Conservation (phyloP, 2,329 filamentous ascomycete genomes). For the Dactylonectria macrodidyma region DNA sequence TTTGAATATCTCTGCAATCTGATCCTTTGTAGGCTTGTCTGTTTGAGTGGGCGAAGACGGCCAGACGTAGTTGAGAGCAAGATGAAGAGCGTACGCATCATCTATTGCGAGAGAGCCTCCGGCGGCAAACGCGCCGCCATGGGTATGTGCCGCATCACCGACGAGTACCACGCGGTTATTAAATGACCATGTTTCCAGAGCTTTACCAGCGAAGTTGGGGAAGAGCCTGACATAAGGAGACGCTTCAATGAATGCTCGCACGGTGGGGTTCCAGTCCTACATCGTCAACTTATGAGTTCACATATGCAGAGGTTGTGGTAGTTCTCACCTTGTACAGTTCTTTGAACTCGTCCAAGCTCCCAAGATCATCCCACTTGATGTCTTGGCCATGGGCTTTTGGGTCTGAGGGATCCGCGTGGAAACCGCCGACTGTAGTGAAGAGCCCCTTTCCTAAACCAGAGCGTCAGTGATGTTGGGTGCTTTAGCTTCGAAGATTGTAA, state of each 20-base stretch:
- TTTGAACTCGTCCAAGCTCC: conserved; percentile 54
- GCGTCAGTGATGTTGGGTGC: neutral
- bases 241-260: conserved; percentile 57
- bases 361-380: conserved; percentile 57
- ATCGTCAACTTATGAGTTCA: neutral
- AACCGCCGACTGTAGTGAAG: conserved; percentile 61
- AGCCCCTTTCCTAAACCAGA: conserved; percentile 45
- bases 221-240: conserved; percentile 58
- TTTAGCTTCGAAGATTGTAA: too few relatives aligned
- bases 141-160: conserved; percentile 59
- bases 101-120: conserved; percentile 58
- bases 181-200: conserved; percentile 59
- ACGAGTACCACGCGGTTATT: conserved; percentile 53
- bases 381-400: conserved; percentile 49
- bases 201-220: conserved; percentile 59
- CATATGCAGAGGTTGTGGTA: neutral
- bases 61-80: conserved; percentile 56
- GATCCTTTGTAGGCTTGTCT: conserved; percentile 29
- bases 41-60: conserved; percentile 27
- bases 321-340: conserved; percentile 49
- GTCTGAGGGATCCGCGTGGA: conserved; percentile 54
- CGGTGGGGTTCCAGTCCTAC: conserved; percentile 58
- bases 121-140: conserved; percentile 59
- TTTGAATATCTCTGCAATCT: conserved; percentile 50
- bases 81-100: conserved; percentile 59